Evolutionary conservation across 2,329 filamentous ascomycete species (phyloP), one percentile per base, ranked within the genome.

Genomic region (Pochonia chlamydosporia): DNA sequence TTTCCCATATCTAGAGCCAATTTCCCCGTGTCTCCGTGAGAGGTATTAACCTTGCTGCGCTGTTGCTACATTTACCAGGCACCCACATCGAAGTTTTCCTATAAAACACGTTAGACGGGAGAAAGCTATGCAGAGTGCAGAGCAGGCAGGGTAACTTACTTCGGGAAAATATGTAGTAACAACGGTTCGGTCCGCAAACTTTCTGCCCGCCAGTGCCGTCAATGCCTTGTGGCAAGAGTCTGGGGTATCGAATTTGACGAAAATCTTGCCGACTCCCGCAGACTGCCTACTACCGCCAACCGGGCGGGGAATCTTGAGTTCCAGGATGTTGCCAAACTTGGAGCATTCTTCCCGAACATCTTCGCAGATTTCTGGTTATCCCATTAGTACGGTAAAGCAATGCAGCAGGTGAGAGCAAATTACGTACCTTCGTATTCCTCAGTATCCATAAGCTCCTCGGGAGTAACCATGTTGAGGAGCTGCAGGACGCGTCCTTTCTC

Each of bases 91-190:
- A 96, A 97, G 63, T 95, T 96, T 69, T 97, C 92, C 83, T 91
- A 52, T 31, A 37, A 14, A n/a, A 30, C 54, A 9, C 48, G 58
- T 74, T 60, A 72, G 65, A 41, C 25, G 28, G 23, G 4, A 42
- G 13, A 43, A 5, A 18, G 36, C 47, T 43, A 36, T 30, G 5
- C 31, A 31, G 44, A 21, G 20, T n/a, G n/a, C n/a, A n/a, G n/a
- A n/a, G n/a, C n/a, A 11, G 0, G 36, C 3, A 9, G 16, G 40
- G 37, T 30, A 36, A 47, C 73, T 67, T 72, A 89, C 87, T 79
- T 97, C 95, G 20, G 90, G 87, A 66, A 96, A 99, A 70, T 93
- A 96, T 4, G 93, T 97, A 3, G 89, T 90, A 11, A 99, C 90
- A 24, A 99, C 95, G 3, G 93, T 99, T 58, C 95, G 82, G 69